Base-by-base conservation (phyloP, 163 green algal genomes). In the Volvox carteri region DNA sequence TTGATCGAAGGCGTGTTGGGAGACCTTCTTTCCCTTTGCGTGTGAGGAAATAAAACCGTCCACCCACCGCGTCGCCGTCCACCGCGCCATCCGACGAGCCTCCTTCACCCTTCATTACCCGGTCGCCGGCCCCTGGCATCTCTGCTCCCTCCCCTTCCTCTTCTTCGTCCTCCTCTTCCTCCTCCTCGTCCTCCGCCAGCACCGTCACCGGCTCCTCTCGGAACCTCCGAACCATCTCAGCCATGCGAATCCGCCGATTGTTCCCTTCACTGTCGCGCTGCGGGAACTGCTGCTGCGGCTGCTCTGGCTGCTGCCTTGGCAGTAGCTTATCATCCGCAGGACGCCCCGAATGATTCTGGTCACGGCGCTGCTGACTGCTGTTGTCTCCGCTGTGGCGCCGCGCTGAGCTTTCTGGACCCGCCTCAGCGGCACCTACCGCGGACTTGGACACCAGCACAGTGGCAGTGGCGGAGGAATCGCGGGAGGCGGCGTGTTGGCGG, bases 201-300 rank as follows among this genome's bases (percentile, higher is more conserved):
- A 44, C 65, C 33, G 25, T 33, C 74, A 46, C 52, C 0, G 56
- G 78, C 25, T 30, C 60, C 62, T 87, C 44, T 2, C 81, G 81
- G 46, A 87, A 87, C 46, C 30, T 70, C n/a, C 81, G 81, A 1
- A 87, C 33, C 46, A 87, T 39, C 5, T 87, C 81, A 4, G 81
- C 65, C 67, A 87, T 79, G 23, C 81, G 81, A 14, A 54, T n/a
- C 30, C 81, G 46, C 65, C 18, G 58, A 42, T 7, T 39, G 52
- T 23, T 74, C 33, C 35, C 77, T 1, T 41, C 19, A 21, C 30
- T 37, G 23, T 39, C 37, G 35, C 73, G 35, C 11, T 18, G 11
- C n/a, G n/a, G n/a, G 35, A 42, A 56, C 23, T n/a, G 33, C 52
- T 54, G 54, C 37, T 52, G 30, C n/a, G n/a, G n/a, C n/a, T n/a